phyloP scores from a whole-genome alignment of 805 yeast species.

The Ogataea nitratoaversa region DNA sequence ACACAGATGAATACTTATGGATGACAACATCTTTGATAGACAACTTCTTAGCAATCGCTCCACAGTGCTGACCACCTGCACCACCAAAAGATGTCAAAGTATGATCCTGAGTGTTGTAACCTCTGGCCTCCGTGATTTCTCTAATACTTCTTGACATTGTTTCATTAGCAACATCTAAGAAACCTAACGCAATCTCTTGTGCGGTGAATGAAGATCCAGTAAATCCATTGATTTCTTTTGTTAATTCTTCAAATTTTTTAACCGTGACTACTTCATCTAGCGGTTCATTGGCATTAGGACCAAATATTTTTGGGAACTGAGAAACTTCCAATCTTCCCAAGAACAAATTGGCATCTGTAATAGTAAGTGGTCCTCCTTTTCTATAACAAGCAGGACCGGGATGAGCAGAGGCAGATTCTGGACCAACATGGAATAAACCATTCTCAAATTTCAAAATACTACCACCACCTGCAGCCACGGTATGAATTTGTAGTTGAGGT shows the following conservation, averaged over 20 bases:
- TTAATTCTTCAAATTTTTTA: conserved; percentile 47
- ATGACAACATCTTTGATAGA: conserved; percentile 67
- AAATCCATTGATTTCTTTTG: conserved; percentile 52
- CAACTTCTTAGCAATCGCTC: conserved; percentile 65
- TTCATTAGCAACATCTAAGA: conserved; percentile 78
- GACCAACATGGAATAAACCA: conserved; percentile 80
- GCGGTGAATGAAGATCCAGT: conserved; percentile 42
- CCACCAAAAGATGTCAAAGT: conserved; percentile 84
- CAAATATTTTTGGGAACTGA: conserved; percentile 77
- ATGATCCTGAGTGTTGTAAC: conserved; percentile 61
- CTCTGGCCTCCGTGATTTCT: conserved; percentile 79
- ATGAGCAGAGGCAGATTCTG: conserved; percentile 82
- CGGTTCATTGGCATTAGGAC: conserved; percentile 71
- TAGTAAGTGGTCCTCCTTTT: conserved; percentile 81
- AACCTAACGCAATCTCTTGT: conserved; percentile 76
- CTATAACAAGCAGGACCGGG: conserved; percentile 90
- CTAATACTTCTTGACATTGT: conserved; percentile 90
- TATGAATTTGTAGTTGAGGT: conserved; percentile 31
- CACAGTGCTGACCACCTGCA: conserved; percentile 91
- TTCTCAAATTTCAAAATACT: conserved; percentile 62
- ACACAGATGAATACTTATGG: conserved; percentile 76
- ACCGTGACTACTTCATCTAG: conserved; percentile 53
- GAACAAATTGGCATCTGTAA: conserved; percentile 78
- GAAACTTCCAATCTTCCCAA: conserved; percentile 71
- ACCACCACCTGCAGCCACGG: conserved; percentile 47